Evolutionary conservation across 805 yeast species (phyloP).

Genomic region (Wickerhamiella kazuoi): DNA sequence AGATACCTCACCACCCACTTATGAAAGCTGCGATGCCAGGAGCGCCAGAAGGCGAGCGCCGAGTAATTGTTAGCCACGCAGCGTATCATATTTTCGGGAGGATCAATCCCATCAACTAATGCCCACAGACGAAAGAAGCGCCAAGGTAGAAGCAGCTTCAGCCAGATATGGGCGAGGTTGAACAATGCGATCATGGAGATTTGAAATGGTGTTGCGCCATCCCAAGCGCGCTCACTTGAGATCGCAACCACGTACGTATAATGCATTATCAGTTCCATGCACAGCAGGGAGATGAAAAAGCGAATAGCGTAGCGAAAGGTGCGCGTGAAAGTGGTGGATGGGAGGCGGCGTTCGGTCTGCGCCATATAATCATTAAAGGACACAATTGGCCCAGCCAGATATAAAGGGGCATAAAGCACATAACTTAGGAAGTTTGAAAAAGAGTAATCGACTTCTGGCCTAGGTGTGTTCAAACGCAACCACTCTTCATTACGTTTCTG

Average conservation of each 20-base stretch:
- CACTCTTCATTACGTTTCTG: not conserved
- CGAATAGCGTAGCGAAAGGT: constrained; percentile 45
- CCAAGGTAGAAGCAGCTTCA: constrained; percentile 89
- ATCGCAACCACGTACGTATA: constrained; percentile 87
- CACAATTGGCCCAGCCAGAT: constrained; percentile 87
- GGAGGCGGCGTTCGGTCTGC: constrained; percentile 37
- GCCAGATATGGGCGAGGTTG: constrained; percentile 82
- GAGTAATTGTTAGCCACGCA: constrained; percentile 90
- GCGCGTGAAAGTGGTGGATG: constrained; percentile 40
- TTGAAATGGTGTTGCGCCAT: constrained; percentile 75
- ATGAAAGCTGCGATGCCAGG: constrained; percentile 93
- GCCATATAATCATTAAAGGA: constrained; percentile 81
- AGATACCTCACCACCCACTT: constrained; percentile 79
- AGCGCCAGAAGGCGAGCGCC: constrained; percentile 93
- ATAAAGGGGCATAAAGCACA: constrained; percentile 68
- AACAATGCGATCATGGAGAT: constrained; percentile 87
- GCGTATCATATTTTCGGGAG: constrained; percentile 95
- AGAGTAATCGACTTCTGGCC: constrained; percentile 42
- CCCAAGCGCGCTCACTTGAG: constrained; percentile 78
- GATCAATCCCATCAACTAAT: constrained; percentile 76
- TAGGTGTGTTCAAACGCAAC: constrained; percentile 27
- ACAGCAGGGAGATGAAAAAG: constrained; percentile 52
- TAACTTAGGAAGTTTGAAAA: constrained; percentile 57
- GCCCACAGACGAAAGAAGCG: constrained; percentile 88
- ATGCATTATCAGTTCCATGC: constrained; percentile 82